phyloP scores from a whole-genome alignment of 2,329 filamentous ascomycete species.

The Aspergillus amoenus region DNA sequence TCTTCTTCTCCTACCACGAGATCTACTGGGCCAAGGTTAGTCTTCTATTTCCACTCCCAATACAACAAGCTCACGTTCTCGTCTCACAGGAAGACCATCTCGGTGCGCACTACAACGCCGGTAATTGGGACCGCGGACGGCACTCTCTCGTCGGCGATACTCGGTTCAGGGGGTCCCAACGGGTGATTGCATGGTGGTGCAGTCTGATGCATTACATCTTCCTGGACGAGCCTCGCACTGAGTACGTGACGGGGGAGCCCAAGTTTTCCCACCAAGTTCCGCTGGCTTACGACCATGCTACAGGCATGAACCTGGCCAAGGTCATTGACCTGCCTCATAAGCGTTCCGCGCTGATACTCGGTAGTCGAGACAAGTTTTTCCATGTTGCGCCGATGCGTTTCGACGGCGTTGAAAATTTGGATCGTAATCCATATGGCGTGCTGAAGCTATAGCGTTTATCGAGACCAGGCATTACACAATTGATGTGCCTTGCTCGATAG shows the following conservation, averaged over 20 bases:
- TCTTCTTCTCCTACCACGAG: conserved; percentile 74
- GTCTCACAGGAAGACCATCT: conserved; percentile 49
- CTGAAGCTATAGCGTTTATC: conserved; percentile 24
- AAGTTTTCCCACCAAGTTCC: conserved; percentile 68
- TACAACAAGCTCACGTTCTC: neutral
- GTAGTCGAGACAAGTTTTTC: conserved; percentile 66
- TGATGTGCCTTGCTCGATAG: too few relatives aligned
- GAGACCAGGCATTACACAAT: too few relatives aligned
- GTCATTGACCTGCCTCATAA: conserved; percentile 71
- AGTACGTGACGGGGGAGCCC: conserved; percentile 61
- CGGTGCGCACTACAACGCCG: conserved; percentile 6
- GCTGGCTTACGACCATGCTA: conserved; percentile 71
- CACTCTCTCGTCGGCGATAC: conserved; percentile 47
- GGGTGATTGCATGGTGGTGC: conserved; percentile 59
- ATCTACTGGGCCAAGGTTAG: conserved; percentile 70
- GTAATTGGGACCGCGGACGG: conserved; percentile 7
- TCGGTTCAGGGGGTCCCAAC: conserved; percentile 54
- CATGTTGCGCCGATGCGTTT: conserved; percentile 52
- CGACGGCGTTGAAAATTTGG: conserved; percentile 21
- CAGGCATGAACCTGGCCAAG: conserved; percentile 71
- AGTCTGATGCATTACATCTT: conserved; percentile 60
- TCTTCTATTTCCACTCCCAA: conserved; percentile 12
- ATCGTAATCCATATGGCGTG: conserved; percentile 20
- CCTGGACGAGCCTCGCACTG: conserved; percentile 57
- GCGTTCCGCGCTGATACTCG: conserved; percentile 65